Percentiles rank a stretch among this genome's conserved stretches.
These are phyloP conservation scores for Cladosporium sp. DNA, from an alignment of 2,329 filamentous ascomycete species.

Conservation along the genomic window DNA sequence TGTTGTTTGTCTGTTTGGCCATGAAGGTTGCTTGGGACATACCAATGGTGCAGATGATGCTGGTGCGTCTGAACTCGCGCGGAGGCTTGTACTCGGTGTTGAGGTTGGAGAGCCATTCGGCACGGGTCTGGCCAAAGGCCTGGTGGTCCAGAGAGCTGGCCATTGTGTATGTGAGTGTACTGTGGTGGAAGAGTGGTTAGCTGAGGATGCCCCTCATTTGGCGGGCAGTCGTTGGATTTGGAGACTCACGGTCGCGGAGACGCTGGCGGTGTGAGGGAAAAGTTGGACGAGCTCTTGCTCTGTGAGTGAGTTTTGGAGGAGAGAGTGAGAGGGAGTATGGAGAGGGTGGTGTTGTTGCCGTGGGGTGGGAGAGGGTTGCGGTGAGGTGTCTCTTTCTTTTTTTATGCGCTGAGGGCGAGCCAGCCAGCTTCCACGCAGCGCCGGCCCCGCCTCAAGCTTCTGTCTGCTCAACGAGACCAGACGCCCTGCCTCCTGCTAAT, in stretches of 20 bases:
- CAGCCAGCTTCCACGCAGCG: conserved; percentile 9
- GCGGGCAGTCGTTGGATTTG: background rate
- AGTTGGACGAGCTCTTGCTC: conserved; percentile 11
- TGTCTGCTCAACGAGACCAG: conserved; percentile 10
- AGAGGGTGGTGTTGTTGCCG: background rate
- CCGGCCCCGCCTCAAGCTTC: conserved; percentile 17
- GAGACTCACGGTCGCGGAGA: conserved; percentile 8
- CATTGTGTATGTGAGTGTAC: conserved; percentile 45
- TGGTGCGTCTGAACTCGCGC: conserved; percentile 91
- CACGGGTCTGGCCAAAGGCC: conserved; percentile 67
- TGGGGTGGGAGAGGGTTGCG: conserved; percentile 7
- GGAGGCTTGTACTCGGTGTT: conserved; percentile 85
- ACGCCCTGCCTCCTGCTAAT: background rate
- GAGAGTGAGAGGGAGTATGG: background rate
- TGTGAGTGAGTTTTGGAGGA: background rate
- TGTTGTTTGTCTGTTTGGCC: background rate
- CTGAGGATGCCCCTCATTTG: conserved; percentile 17
- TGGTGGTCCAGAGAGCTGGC: conserved; percentile 83
- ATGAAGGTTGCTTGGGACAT: conserved; percentile 31
- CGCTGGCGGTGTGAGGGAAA: background rate
- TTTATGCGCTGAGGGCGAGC: conserved; percentile 18
- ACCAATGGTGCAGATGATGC: conserved; percentile 98
- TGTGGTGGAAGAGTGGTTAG: conserved; percentile 9
- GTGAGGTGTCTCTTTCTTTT: conserved; percentile 18
- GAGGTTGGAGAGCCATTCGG: conserved; percentile 73